A percentile compares a stretch with the other conserved stretches of the same genome.
phyloP scores from a whole-genome alignment of 495 filamentous ascomycete species.

The Endocarpon pusillum region DNA sequence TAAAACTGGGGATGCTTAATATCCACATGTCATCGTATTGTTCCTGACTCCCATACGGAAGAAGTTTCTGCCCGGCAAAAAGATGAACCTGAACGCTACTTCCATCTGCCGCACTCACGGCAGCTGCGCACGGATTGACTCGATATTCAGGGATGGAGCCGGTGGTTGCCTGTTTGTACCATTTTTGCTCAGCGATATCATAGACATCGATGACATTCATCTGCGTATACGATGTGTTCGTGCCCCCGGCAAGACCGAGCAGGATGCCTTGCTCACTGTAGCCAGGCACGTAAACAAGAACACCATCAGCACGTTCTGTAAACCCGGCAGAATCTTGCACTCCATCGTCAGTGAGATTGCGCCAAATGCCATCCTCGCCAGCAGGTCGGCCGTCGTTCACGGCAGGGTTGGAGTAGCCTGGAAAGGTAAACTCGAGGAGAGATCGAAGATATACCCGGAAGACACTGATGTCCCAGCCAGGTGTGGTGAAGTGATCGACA shows the following conservation, averaged over 20 bases:
- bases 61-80: conserved; percentile 57
- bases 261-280: conserved; percentile 53
- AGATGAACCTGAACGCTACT: conserved; percentile 59
- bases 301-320: conserved; percentile 52
- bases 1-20: conserved; percentile 55
- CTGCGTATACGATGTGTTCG: conserved; percentile 43
- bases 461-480: conserved; percentile 48
- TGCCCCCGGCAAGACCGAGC: conserved; percentile 53
- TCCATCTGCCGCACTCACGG: conserved; percentile 52
- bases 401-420: conserved; percentile 41
- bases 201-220: conserved; percentile 61
- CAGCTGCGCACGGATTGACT: conserved; percentile 58
- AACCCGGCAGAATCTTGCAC: conserved; percentile 45
- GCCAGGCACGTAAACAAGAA: conserved; percentile 52
- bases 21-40: conserved; percentile 68
- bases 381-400: conserved; percentile 33
- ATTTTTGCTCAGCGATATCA: conserved; percentile 56
- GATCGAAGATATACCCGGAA: conserved; percentile 50
- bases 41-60: conserved; percentile 37
- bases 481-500: conserved; percentile 46
- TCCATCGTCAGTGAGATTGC: conserved; percentile 56
- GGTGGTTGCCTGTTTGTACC: conserved; percentile 58
- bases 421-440: conserved; percentile 57
- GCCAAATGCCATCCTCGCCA: conserved; percentile 35
- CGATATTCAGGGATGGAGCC: conserved; percentile 44